A percentile compares a stretch with the other conserved stretches of the same genome.
phyloP scores from a whole-genome alignment of 345 rosid species.

The Angophora floribunda region DNA sequence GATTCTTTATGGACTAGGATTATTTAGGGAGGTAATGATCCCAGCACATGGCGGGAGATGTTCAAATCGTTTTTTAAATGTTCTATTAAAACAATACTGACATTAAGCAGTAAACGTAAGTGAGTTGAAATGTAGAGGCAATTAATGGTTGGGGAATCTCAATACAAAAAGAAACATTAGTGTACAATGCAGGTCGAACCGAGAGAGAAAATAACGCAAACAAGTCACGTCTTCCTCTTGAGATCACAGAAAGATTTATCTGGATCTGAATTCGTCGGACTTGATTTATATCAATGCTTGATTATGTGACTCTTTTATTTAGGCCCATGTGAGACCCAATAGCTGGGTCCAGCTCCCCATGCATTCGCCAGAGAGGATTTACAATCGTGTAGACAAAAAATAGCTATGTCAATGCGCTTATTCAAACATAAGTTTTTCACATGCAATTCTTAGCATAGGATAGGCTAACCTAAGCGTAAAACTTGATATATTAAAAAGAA shows the following conservation, averaged over 20 bases:
- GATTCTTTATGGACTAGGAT: not conserved
- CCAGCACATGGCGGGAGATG: not conserved
- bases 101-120: not conserved
- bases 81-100: not conserved
- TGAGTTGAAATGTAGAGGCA: not conserved
- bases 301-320: no score
- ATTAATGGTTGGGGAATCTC: not conserved
- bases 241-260: not conserved
- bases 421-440: no score
- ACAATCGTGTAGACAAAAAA: no score
- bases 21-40: not conserved
- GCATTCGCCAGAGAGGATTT: no score
- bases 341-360: accelerated
- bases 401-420: no score
- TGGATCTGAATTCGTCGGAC: not conserved
- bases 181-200: not conserved
- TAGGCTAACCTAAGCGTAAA: no score
- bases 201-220: not conserved
- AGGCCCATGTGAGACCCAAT: no score
- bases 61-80: not conserved
- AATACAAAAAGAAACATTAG: not conserved
- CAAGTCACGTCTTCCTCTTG: no score
- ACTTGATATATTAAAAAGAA: no score
- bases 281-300: no score
- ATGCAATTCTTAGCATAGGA: no score